Evolutionary conservation across 164 flowering plant genomes (phyloP).

Genomic region (Vitis amurensis): DNA sequence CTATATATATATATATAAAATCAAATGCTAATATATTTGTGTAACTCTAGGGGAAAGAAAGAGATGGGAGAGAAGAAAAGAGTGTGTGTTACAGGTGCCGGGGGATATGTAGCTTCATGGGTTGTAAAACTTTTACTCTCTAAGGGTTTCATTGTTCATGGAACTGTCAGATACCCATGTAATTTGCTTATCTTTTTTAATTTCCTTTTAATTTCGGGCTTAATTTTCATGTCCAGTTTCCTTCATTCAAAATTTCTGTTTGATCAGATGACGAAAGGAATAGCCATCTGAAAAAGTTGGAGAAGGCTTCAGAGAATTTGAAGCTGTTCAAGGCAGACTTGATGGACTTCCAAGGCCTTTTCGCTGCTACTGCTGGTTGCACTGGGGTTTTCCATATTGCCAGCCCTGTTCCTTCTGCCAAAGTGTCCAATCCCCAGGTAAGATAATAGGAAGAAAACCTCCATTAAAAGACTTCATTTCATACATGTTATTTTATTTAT

Average conservation of each 20-base stretch:
- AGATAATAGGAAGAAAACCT: neutral
- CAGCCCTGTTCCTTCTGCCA: slow-evolving; percentile 14
- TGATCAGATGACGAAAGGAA: slow-evolving; percentile 25
- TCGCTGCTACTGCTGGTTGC: slow-evolving; percentile 19
- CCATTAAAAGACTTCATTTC: too few relatives aligned
- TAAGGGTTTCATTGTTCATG: slow-evolving; percentile 31
- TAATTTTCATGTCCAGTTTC: too few relatives aligned
- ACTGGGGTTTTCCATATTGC: slow-evolving; percentile 32
- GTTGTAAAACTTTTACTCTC: slow-evolving; percentile 31
- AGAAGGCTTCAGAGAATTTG: slow-evolving; percentile 20
- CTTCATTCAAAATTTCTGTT: too few relatives aligned
- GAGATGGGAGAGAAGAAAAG: neutral
- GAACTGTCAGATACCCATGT: slow-evolving; percentile 30
- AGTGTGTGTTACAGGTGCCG: slow-evolving; percentile 26
- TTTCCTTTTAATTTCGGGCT: neutral
- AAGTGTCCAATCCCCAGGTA: slow-evolving; percentile 16
- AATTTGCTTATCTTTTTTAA: too few relatives aligned
- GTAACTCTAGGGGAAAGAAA: too few relatives aligned
- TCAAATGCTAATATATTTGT: too few relatives aligned
- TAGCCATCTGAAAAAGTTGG: slow-evolving; percentile 22
- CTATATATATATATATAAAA: too few relatives aligned
- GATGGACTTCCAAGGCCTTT: slow-evolving; percentile 20
- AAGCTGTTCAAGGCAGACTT: slow-evolving; percentile 28
- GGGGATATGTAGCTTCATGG: slow-evolving; percentile 32
- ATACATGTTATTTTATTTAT: too few relatives aligned